Base-by-base conservation (phyloP, 164 flowering plant species). In the Piper longum region DNA sequence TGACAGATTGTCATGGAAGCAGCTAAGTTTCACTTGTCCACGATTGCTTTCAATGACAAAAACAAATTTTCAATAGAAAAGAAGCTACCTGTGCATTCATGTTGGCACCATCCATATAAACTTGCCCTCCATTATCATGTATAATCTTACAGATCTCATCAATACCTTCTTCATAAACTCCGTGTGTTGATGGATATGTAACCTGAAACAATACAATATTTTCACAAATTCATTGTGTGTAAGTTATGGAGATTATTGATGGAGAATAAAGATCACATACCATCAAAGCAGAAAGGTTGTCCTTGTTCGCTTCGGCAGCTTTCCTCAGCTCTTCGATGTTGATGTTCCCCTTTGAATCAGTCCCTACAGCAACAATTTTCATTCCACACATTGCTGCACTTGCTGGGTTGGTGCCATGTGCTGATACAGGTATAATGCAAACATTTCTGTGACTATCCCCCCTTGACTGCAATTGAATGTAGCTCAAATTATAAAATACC, bases 321-420 rank as follows among this genome's bases (percentile, higher is more conserved):
- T 85, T 90, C 65, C 79, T 81, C 60, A 93, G 66, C 81, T 90
- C 97, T 69, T 78, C 88, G 63, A 90, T 87, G 79, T 88, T 88
- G 69, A 93, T 93, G 76, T 90, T 93, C 66, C 99, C 99, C 72
- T 93, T 88, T n/a, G 96, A 79, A 88, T 93, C 97, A 62, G 99
- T 93, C 67, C 99, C 97, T 73, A 90, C 83, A 57, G 96, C 18
- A 66, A 93, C 89, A 71, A 90, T 93, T 77, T 90, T 87, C 97
- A 93, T 93, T 51, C 99, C 99, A 74, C 99, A 93, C 99, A 93
- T 93, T 36, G 99, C 97, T 63, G 99, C 99, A 85, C 96, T 93
- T 6, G 99, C 99, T 67, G 99, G 99, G 77, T 93, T 93, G 62
- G 97, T 93, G 44, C 99, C 99, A 71, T 93, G 99, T 55, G 99